Evolutionary conservation across 768 basidiomycete species (phyloP).

Genomic region (Suillus fuscotomentosus): DNA sequence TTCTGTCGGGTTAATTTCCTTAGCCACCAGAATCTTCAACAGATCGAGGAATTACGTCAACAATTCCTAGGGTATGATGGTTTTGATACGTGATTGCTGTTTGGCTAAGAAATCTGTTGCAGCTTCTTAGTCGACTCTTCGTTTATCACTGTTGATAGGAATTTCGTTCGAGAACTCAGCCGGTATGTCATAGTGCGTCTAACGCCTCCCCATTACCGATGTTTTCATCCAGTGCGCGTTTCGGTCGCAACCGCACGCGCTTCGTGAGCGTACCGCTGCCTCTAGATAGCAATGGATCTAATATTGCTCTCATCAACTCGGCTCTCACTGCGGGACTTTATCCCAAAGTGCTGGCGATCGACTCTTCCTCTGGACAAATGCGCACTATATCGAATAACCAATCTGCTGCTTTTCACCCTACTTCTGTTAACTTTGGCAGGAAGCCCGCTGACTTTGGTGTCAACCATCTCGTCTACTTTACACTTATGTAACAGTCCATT

Average conservation of each 20-base stretch:
- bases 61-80: slow-evolving; percentile 69
- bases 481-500: slow-evolving; percentile 63
- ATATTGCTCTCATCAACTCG: slow-evolving; percentile 68
- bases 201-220: neutral
- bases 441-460: slow-evolving; percentile 68
- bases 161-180: slow-evolving; percentile 68
- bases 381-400: slow-evolving; percentile 84
- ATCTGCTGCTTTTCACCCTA: slow-evolving; percentile 78
- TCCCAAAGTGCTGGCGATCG: slow-evolving; percentile 84
- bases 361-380: slow-evolving; percentile 58
- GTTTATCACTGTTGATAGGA: slow-evolving; percentile 70
- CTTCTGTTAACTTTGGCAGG: slow-evolving; percentile 83
- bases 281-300: slow-evolving; percentile 67
- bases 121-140: slow-evolving; percentile 89
- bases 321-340: slow-evolving; percentile 86
- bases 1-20: slow-evolving; percentile 82
- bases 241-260: slow-evolving; percentile 68
- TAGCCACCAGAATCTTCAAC: slow-evolving; percentile 90
- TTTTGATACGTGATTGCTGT: slow-evolving; percentile 5
- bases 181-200: slow-evolving; percentile 37
- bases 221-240: slow-evolving; percentile 55
- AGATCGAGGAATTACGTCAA: slow-evolving; percentile 94
- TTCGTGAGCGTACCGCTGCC: slow-evolving; percentile 76
- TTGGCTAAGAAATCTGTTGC: slow-evolving; percentile 6
- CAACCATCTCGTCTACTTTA: slow-evolving; percentile 81